Evolutionary conservation across 2,329 filamentous ascomycete genomes (phyloP).

Genomic region (Ceratocystis variospora): DNA sequence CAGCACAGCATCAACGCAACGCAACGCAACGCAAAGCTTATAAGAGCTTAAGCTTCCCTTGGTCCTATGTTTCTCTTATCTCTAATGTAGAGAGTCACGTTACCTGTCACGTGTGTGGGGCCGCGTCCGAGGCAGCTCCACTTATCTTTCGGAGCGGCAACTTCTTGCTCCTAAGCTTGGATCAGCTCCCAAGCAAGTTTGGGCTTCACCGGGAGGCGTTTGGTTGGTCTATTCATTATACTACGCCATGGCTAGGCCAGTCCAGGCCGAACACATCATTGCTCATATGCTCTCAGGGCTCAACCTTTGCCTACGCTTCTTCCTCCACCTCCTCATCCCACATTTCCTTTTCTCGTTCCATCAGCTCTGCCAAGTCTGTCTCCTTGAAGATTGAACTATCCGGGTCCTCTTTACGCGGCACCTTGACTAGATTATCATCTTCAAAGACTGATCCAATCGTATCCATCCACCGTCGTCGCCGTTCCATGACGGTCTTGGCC

Average conservation of each 20-base stretch:
- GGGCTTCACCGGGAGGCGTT: too few relatives aligned
- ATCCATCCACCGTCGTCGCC: slow-evolving; percentile 75
- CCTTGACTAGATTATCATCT: slow-evolving; percentile 58
- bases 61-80: background rate
- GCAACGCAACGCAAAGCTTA: background rate
- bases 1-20: background rate
- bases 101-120: background rate
- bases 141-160: background rate
- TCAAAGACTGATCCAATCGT: slow-evolving; percentile 85
- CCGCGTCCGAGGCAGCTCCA: background rate
- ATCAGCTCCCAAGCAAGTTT: too few relatives aligned
- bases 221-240: too few relatives aligned
- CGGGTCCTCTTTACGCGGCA: slow-evolving; percentile 53
- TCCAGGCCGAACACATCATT: background rate
- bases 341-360: slow-evolving; percentile 63
- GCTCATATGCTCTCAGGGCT: background rate
- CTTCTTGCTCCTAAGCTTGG: too few relatives aligned
- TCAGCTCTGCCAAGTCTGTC: slow-evolving; percentile 55
- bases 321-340: slow-evolving; percentile 73
- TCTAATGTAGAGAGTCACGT: background rate
- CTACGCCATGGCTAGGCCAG: background rate
- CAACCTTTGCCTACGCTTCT: slow-evolving; percentile 23
- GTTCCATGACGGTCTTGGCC: slow-evolving; percentile 84
- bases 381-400: slow-evolving; percentile 59
- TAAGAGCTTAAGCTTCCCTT: too few relatives aligned